A percentile compares a stretch with the other conserved stretches of the same genome.
Evolutionary conservation across 768 basidiomycete species (phyloP).

Genomic region (Tremella mesenterica): DNA sequence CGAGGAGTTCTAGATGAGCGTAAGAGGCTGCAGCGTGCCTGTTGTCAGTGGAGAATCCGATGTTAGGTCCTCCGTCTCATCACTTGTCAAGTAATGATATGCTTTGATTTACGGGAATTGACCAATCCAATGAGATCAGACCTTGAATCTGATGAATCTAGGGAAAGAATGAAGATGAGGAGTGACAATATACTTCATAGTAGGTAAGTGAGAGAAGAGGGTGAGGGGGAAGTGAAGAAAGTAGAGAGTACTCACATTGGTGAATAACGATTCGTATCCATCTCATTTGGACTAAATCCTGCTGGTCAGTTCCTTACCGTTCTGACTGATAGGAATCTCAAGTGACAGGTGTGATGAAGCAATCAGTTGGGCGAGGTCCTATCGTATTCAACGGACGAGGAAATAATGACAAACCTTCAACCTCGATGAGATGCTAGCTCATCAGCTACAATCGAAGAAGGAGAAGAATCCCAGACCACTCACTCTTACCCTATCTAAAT

Average conservation of each 20-base stretch:
- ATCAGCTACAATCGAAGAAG: neutral
- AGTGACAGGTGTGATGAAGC: no score
- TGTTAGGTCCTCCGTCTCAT: neutral
- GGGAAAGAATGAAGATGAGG: neutral
- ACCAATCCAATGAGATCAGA: no score
- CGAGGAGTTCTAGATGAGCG: slow-evolving; percentile 64
- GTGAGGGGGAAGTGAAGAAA: neutral
- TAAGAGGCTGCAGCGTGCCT: slow-evolving; percentile 95
- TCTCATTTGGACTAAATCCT: slow-evolving; percentile 26
- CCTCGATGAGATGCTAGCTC: slow-evolving; percentile 28
- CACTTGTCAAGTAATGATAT: no score
- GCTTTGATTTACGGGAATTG: no score
- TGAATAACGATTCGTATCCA: slow-evolving; percentile 42
- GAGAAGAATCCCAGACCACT: slow-evolving; percentile 20
- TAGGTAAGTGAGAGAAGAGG: slow-evolving; percentile 42
- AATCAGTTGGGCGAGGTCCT: no score
- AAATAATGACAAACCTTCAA: slow-evolving; percentile 12
- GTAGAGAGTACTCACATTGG: slow-evolving; percentile 33
- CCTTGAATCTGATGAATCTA: neutral
- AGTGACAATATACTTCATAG: neutral
- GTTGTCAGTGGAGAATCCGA: neutral
- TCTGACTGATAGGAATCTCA: no score
- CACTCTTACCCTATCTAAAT: slow-evolving; percentile 67
- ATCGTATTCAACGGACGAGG: neutral
- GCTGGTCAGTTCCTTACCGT: neutral